phyloP scores from a whole-genome alignment of 495 filamentous ascomycete genomes.

The Neurospora sp. region DNA sequence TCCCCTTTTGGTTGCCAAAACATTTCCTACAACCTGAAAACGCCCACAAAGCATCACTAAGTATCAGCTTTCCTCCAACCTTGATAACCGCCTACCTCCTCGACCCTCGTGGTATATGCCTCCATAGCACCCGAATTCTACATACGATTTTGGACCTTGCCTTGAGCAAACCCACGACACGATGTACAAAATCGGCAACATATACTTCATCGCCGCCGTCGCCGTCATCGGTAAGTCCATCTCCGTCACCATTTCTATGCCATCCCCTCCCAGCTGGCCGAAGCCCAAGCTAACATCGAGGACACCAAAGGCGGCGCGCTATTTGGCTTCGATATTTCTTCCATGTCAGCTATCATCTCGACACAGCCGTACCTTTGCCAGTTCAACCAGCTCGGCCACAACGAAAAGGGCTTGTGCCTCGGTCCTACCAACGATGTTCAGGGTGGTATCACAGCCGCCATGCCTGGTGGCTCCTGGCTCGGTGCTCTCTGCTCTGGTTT shows the following conservation, averaged over 20 bases:
- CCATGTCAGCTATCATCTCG: slow-evolving; percentile 68
- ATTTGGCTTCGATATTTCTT: slow-evolving; percentile 76
- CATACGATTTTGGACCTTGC: not conserved
- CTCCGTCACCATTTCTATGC: not conserved
- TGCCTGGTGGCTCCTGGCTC: slow-evolving; percentile 69
- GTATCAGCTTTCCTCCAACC: not conserved
- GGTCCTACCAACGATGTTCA: slow-evolving; percentile 40
- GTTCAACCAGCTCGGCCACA: slow-evolving; percentile 43
- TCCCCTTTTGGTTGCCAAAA: not conserved
- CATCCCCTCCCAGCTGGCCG: not conserved
- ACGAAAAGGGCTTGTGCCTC: slow-evolving; percentile 30
- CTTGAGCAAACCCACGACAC: slow-evolving; percentile 9
- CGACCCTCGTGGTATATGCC: not conserved
- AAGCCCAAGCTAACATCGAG: slow-evolving; percentile 14
- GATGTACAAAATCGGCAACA: slow-evolving; percentile 51
- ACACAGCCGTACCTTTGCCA: slow-evolving; percentile 53
- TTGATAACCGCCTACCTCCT: not conserved
- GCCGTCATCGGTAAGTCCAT: slow-evolving; percentile 47
- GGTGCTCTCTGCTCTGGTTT: slow-evolving; percentile 59
- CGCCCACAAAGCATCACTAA: not conserved
- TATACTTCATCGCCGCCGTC: slow-evolving; percentile 66
- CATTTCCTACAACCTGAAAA: not conserved
- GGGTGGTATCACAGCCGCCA: slow-evolving; percentile 57
- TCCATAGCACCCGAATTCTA: not conserved
- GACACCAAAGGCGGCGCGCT: slow-evolving; percentile 53